A percentile compares a stretch with the other conserved stretches of the same genome.
phyloP scores from a whole-genome alignment of 805 yeast species.

The Ogataea kodamae region DNA sequence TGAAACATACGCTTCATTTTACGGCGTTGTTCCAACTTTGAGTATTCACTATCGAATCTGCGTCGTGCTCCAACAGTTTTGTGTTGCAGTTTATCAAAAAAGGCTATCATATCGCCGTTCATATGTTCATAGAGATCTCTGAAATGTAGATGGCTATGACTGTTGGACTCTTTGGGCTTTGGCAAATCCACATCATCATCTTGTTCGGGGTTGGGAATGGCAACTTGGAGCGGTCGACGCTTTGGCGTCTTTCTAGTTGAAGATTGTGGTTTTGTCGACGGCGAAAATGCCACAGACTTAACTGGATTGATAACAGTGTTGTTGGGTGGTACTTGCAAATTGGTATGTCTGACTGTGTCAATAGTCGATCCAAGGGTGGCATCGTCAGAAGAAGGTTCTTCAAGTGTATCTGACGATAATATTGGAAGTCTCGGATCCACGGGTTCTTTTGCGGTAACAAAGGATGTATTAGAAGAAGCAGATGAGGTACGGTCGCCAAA shows the following conservation, averaged over 20 bases:
- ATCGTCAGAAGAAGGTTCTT: neutral
- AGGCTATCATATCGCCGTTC: slow-evolving; percentile 17
- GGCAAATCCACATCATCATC: neutral
- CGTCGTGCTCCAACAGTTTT: slow-evolving; percentile 24
- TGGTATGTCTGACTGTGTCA: slow-evolving; percentile 5
- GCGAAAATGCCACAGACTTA: slow-evolving; percentile 18
- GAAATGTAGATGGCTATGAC: slow-evolving; percentile 10
- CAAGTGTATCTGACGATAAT: neutral
- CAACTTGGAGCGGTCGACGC: slow-evolving; percentile 4
- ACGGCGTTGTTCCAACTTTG: slow-evolving; percentile 20
- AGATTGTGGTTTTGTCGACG: slow-evolving; percentile 4
- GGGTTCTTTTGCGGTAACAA: slow-evolving; percentile 26
- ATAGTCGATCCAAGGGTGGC: slow-evolving; percentile 2
- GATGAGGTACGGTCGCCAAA: slow-evolving; percentile 1
- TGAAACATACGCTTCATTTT: slow-evolving; percentile 29
- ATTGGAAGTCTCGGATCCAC: neutral
- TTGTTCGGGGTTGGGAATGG: slow-evolving; percentile 14
- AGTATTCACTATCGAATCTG: slow-evolving; percentile 16
- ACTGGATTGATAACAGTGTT: too few species aligned
- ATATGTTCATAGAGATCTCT: slow-evolving; percentile 15
- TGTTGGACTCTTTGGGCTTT: neutral
- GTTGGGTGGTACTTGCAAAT: too few species aligned
- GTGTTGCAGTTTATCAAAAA: slow-evolving; percentile 23
- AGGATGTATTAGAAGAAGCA: slow-evolving; percentile 17
- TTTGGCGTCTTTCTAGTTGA: neutral